These are phyloP conservation scores for Apiospora malaysiana DNA, from an alignment of 2,329 filamentous ascomycete genomes.

Conservation along the genomic window DNA sequence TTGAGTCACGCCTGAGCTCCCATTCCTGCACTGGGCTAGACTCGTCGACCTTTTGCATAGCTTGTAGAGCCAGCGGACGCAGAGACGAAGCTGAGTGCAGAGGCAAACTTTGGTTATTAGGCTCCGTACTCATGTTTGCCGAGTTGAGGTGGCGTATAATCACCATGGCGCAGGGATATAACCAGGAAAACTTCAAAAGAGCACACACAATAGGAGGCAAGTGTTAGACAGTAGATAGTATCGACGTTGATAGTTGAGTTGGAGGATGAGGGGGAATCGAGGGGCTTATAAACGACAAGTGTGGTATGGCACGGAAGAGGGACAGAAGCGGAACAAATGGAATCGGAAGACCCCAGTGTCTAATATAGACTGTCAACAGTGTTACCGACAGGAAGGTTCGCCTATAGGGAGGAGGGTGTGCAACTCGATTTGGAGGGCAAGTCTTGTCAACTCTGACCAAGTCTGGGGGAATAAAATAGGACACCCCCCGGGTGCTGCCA, in stretches of 20 bases:
- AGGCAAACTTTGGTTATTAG: constrained; percentile 11
- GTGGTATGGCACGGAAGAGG: constrained; percentile 28
- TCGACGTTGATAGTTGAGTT: constrained; percentile 19
- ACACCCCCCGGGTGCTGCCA: constrained; percentile 17
- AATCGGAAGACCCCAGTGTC: constrained; percentile 28
- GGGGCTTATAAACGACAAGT: not conserved
- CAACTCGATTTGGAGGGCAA: constrained; percentile 24
- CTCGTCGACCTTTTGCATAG: constrained; percentile 10
- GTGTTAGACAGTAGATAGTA: not conserved
- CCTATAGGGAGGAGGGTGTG: constrained; percentile 33
- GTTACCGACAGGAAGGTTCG: constrained; percentile 30
- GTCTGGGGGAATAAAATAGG: not conserved
- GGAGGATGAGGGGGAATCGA: constrained; percentile 31
- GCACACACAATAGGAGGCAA: constrained; percentile 25
- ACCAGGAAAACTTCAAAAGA: not conserved
- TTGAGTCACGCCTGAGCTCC: not conserved
- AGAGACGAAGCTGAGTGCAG: constrained; percentile 6
- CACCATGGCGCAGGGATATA: constrained; percentile 21
- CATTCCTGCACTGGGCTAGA: not conserved
- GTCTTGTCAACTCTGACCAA: constrained; percentile 1
- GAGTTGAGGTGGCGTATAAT: constrained; percentile 27
- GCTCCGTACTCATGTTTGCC: constrained; percentile 26
- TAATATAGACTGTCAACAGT: constrained; percentile 38
- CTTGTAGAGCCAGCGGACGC: constrained; percentile 12
- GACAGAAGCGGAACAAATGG: constrained; percentile 26